Base-by-base conservation (phyloP, 2,329 filamentous ascomycete genomes). In the Diplodia seriata region DNA sequence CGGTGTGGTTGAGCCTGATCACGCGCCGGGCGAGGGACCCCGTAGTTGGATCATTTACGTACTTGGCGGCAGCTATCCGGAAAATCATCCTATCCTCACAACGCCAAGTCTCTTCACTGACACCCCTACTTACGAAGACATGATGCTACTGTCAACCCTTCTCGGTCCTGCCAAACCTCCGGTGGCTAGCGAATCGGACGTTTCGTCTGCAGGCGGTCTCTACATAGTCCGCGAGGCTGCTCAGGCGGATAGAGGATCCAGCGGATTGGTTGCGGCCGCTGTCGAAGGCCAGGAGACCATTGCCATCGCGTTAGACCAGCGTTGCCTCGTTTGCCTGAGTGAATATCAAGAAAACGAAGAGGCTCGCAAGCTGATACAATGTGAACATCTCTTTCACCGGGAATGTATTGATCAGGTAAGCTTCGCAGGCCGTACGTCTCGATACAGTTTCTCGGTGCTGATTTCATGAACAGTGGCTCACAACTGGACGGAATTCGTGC, bases 31-130 rank as follows among this genome's bases (percentile, higher is more conserved):
- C 68, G 80, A 82, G 62, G 81, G 83, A 55, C 87, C 86, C 66
- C 81, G 89, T 71, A 91, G 88, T 76, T 91, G 89, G 89, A 85
- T 91, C 72, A 90, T 91, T 65, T 91, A 91, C 74, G 88, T 91
- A 9, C 85, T 91, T 63, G 89, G 89, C 54, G 89, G 89, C 51
- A 90, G 89, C 71, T 86, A 90, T 65, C 88, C 89, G 1, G 88
- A 90, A 72, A 89, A 90, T 71, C 89, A 91, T 74, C 89, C 89
- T 26, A 89, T 90, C 26, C 85, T 91, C 70, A 89, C 88, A 8
- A 90, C 89, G 23, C 89, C 89, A 14, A 90, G 88, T 71, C 81
- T 91, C 12, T 91, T 90, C 75, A 91, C 88, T 20, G 89, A 91
- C 77, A 88, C 89, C 63, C 89, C 89, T 1, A 90, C 89, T 1